These are phyloP conservation scores for Thelonectria discophora DNA, from an alignment of 2,329 filamentous ascomycete species.

Conservation along the genomic window DNA sequence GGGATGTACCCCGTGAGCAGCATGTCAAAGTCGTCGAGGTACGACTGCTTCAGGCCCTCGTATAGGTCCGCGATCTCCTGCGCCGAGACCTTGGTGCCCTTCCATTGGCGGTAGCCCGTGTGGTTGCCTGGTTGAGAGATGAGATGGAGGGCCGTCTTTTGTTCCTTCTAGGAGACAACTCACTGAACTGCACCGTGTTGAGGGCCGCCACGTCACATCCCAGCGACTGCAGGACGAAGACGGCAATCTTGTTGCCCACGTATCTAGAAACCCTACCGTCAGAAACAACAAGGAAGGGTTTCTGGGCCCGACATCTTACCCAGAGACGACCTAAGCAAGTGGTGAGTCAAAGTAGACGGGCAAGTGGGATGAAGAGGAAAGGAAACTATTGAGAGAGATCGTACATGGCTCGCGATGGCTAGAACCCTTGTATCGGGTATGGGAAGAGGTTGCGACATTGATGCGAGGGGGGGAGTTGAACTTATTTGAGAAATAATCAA, in stretches of 20 bases:
- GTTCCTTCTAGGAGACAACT: slow-evolving; percentile 44
- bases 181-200: slow-evolving; percentile 98
- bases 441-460: slow-evolving; percentile 38
- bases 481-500: neutral
- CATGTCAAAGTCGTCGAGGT: slow-evolving; percentile 90
- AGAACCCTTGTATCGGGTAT: slow-evolving; percentile 74
- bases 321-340: slow-evolving; percentile 41
- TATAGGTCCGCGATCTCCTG: slow-evolving; percentile 87
- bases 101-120: slow-evolving; percentile 89
- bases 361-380: neutral
- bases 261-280: slow-evolving; percentile 65
- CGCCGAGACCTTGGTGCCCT: slow-evolving; percentile 82
- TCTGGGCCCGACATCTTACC: slow-evolving; percentile 27
- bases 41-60: slow-evolving; percentile 81
- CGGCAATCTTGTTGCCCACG: slow-evolving; percentile 97
- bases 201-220: slow-evolving; percentile 94
- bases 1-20: slow-evolving; percentile 96
- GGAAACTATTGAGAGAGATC: slow-evolving; percentile 38
- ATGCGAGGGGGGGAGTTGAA: neutral
- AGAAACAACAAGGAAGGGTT: neutral
- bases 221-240: slow-evolving; percentile 90
- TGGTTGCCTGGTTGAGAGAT: slow-evolving; percentile 77
- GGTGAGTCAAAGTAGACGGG: slow-evolving; percentile 22
- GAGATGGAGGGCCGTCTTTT: slow-evolving; percentile 1
- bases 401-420: slow-evolving; percentile 94